phyloP scores from a whole-genome alignment of 2,329 filamentous ascomycete genomes.

The Alternaria viburni region DNA sequence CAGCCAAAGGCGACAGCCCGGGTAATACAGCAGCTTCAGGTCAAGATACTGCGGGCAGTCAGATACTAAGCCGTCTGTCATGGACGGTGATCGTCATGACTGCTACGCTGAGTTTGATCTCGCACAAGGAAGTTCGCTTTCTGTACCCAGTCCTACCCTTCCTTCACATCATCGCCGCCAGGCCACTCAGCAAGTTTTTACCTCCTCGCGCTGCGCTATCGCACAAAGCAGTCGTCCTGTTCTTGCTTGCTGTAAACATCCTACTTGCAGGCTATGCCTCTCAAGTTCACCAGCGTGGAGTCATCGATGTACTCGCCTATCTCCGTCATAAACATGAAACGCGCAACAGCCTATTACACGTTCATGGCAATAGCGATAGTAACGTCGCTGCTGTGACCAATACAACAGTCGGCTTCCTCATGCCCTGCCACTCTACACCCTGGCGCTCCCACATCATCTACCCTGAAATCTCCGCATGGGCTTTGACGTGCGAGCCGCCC shows the following conservation, averaged over 20 bases:
- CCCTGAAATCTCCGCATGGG: constrained; percentile 77
- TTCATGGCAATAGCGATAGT: constrained; percentile 49
- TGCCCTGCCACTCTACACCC: constrained; percentile 94
- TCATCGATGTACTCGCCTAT: constrained; percentile 74
- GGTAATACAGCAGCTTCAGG: background rate
- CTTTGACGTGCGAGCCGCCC: constrained; percentile 89
- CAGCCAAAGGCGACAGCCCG: background rate
- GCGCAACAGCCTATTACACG: constrained; percentile 29
- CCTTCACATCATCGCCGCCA: constrained; percentile 81
- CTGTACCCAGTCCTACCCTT: constrained; percentile 89
- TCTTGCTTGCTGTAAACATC: constrained; percentile 69
- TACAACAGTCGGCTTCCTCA: constrained; percentile 77
- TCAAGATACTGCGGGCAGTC: constrained; percentile 12
- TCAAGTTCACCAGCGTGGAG: constrained; percentile 76
- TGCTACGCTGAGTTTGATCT: constrained; percentile 74
- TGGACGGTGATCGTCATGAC: constrained; percentile 63
- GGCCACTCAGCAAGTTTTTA: constrained; percentile 71
- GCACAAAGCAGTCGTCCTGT: constrained; percentile 60
- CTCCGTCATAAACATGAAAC: constrained; percentile 75
- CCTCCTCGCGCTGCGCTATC: constrained; percentile 29
- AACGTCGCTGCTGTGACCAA: constrained; percentile 8
- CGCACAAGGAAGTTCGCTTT: constrained; percentile 97
- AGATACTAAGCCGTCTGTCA: constrained; percentile 36
- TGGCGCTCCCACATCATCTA: constrained; percentile 90
- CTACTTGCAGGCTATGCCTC: constrained; percentile 76